Percentiles rank a stretch among this genome's conserved stretches.
These are phyloP conservation scores for Gossypium davidsonii DNA, from an alignment of 441 rosid species.

Conservation along the genomic window DNA sequence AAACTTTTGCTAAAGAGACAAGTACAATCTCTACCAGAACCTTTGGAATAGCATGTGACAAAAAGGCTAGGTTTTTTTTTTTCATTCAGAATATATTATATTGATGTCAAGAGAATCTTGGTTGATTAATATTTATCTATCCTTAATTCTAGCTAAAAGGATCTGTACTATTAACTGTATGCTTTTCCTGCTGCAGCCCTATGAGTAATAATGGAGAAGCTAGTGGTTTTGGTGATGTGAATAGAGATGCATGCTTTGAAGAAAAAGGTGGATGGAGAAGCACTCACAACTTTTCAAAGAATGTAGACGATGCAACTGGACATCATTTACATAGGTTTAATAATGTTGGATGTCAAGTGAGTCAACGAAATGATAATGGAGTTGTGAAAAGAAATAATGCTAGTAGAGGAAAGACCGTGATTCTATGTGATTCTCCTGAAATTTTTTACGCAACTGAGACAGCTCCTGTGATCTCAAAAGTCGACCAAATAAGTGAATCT, in stretches of 20 bases:
- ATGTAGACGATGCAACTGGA: constrained; percentile 18
- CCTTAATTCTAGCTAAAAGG: constrained; percentile 7
- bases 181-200: constrained; percentile 27
- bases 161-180: neutral
- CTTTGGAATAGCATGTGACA: neutral
- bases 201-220: constrained; percentile 16
- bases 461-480: constrained; percentile 23
- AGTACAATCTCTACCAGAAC: neutral
- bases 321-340: constrained; percentile 20
- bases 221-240: constrained; percentile 23
- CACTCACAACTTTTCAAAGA: constrained; percentile 25
- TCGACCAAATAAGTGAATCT: constrained; percentile 15
- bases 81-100: neutral
- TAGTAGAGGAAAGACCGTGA: constrained; percentile 20
- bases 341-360: constrained; percentile 22
- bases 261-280: constrained; percentile 58
- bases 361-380: constrained; percentile 15
- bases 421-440: constrained; percentile 9
- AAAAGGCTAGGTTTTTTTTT: neutral
- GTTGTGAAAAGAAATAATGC: constrained; percentile 24
- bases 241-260: constrained; percentile 25
- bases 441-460: constrained; percentile 16
- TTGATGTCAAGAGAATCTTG: neutral
- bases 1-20: neutral
- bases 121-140: constrained; percentile 13